Base-by-base conservation (phyloP, 805 yeast species). In the Torulaspora indica region DNA sequence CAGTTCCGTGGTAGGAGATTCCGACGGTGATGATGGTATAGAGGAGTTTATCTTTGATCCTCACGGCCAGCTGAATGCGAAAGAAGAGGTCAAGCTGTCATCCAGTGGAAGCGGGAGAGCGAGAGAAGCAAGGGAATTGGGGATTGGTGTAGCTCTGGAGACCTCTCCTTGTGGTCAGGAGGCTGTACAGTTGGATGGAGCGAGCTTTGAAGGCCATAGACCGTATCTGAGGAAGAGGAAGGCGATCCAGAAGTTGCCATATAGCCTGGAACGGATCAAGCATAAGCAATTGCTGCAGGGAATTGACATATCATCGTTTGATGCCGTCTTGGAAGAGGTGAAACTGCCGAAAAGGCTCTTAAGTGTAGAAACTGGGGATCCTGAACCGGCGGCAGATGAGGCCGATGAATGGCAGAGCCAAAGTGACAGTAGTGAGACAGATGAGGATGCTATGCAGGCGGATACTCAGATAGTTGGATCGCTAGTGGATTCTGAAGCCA, bases 161-260 rank as follows among this genome's bases (percentile, higher is more conserved):
- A n/a, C 13, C 28, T 25, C 28, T 25, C n/a, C 7, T 25, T 9
- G n/a, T 9, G 28, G 28, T 22, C 10, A 9, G 14, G 27, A n/a
- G 27, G 27, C 18, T 20, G 27, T 24, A 5, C 18, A 17, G n/a
- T 29, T 12, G 34, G n/a, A 38, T 8, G 14, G 23, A 23, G 25
- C 27, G 10, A 25, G 34, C 8, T 33, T 43, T 17, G 38, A 42
- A 20, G 37, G 37, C 10, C 27, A 35, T 23, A 43, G 48, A 35
- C 43, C 66, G 38, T 49, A 54, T 9, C 38, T 64, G n/a, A 45
- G 68, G 28, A 54, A 57, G 41, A 51, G 68, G 25, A 63, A 52
- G 20, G 67, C 67, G 1, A 61, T 64, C n/a, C 68, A 64, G 41
- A 58, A 55, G 37, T 55, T 58, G 54, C 68, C 68, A 3, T 64